Evolutionary conservation across 2,329 filamentous ascomycete species (phyloP), one percentile per base, ranked within the genome.

Genomic region (Niveomyces coronatus): DNA sequence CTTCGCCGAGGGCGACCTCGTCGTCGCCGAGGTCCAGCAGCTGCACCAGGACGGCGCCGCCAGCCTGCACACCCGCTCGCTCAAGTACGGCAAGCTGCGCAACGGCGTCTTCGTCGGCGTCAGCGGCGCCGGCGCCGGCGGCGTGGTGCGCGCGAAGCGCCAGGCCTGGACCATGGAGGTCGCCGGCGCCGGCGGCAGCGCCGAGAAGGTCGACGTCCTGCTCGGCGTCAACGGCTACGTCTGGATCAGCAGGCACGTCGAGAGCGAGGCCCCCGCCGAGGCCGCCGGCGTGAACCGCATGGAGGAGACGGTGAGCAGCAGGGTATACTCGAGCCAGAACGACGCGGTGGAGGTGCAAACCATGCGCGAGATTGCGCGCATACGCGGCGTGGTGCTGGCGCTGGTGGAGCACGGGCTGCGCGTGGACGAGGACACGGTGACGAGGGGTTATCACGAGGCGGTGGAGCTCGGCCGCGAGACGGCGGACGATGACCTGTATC

Each of bases 151-250:
- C 37, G 77, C 80, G 17, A 76, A 89, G 49, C 68, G 88, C 41
- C 91, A 98, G 64, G 81, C 91, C 28, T 94, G 91, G 73, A 91
- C 86, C 1, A 66, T 94, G 50, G 74, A 81, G 42, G 58, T 57
- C 5, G 65, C 62, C 28, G 30, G 17, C 17, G 31, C 13, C 4
- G 31, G 10, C 8, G 31, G 24, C 10, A 26, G 4, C 3, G 38
- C 26, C 1, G 62, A 75, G 37, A 80, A 78, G 45, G 74, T 98
- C 19, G 85, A 95, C 54, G 77, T 96, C 7, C 74, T 94, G 37
- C 68, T 98, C 1, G 91, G 91, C 3, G 91, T 98, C 27, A 98
- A 98, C 53, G 91, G 91, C 1, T 96, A 93, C 56, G 87, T 96
- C 42, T 98, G 86, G 83, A 88, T 96, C 53, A 80, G 81, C 60